Evolutionary conservation across 140 eudicot species (phyloP), one percentile per base, ranked within the genome.

Genomic region (Senecio squalidus): DNA sequence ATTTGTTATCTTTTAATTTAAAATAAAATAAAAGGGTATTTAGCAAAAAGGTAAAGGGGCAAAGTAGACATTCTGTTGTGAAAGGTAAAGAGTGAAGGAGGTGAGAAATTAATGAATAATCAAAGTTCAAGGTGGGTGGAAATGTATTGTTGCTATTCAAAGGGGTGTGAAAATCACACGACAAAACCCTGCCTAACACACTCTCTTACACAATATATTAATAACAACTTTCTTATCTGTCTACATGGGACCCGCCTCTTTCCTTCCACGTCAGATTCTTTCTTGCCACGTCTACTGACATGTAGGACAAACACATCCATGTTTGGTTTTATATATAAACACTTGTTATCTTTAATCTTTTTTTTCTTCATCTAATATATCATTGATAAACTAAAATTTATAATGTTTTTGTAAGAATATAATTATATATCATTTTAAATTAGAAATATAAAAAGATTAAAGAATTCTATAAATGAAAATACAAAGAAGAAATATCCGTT

Each of bases 121-220:
- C 24, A 31, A 5, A 45, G 46, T 28, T 23, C 29, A 51, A 27
- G 24, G 64, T 61, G 58, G 69, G 17, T 52, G 70, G 50, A 30
- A 39, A 52, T 22, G 64, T 50, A 50, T 29, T 58, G 67, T 69
- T 48, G 26, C 68, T 69, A n/a, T 48, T 69, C 67, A 11, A 47
- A 48, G 60, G 66, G 59, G 34, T 26, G 52, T 23, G 74, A 69
- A 58, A 40, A 30, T 36, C 63, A 70, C 70, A 62, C 57, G 64
- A 43, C 59, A 13, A 47, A 27, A 27, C 33, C 26, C 44, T 3
- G 38, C 26, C 30, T 9, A 15, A 41, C 76, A 70, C 70, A 61
- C 70, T 28, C 58, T 61, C 40, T 11, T 1, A 54, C 50, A 14
- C 56, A 25, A 23, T 20, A 21, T 3, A 4, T 1, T 3, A n/a